phyloP scores from a whole-genome alignment of 768 basidiomycete genomes.

The Exidia glandulosa region DNA sequence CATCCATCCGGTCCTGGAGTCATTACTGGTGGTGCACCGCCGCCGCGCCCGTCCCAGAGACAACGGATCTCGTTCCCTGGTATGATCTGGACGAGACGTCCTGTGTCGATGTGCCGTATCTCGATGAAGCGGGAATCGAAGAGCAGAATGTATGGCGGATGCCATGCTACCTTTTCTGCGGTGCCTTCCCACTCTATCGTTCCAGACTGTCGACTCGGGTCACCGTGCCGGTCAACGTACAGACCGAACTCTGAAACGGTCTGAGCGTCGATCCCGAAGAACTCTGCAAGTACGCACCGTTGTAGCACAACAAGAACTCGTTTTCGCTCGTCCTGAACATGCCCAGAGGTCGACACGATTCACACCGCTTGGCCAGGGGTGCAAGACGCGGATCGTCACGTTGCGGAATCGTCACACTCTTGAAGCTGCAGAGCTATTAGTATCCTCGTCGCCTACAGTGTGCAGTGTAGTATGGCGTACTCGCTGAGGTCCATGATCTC shows the following conservation, averaged over 20 bases:
- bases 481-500: conserved; percentile 95
- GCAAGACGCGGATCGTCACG: conserved; percentile 58
- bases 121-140: conserved; percentile 89
- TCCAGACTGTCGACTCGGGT: conserved; percentile 53
- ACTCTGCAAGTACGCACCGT: conserved; percentile 39
- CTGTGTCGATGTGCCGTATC: conserved; percentile 72
- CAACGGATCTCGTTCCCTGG: conserved; percentile 72
- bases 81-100: conserved; percentile 72
- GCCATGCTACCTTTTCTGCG: conserved; percentile 80
- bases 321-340: conserved; percentile 85
- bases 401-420: conserved; percentile 81
- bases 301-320: conserved; percentile 83
- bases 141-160: conserved; percentile 77
- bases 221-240: conserved; percentile 87
- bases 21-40: conserved; percentile 14
- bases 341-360: conserved; percentile 70
- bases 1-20: conserved; percentile 37
- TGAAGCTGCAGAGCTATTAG: conserved; percentile 40
- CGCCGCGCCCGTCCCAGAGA: conserved; percentile 78
- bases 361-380: conserved; percentile 67
- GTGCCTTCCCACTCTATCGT: conserved; percentile 93
- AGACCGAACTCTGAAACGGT: conserved; percentile 66
- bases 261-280: neutral
- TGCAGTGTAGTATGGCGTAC: conserved; percentile 34
- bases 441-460: neutral